phyloP scores from a whole-genome alignment of 2,329 filamentous ascomycete species.

The Esteya vermicola region DNA sequence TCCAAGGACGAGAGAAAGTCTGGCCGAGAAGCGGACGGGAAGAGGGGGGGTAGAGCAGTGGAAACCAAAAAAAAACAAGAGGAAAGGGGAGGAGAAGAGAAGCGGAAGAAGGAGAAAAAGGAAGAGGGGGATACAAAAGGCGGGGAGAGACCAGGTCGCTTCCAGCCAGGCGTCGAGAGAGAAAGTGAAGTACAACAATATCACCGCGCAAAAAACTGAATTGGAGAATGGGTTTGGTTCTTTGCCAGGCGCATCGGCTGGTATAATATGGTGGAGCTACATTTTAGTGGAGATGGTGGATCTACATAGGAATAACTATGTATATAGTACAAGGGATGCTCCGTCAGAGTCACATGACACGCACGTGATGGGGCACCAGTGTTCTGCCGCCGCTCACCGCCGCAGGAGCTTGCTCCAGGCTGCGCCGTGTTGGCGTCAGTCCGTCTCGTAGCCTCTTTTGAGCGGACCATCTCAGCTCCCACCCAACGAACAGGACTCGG shows the following conservation, averaged over 20 bases:
- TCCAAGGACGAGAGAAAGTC: too few relatives aligned
- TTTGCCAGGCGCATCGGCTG: too few relatives aligned
- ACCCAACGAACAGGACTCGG: neutral
- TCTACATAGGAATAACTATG: neutral
- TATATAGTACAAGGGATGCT: neutral
- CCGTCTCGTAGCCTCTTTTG: too few relatives aligned
- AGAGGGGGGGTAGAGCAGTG: neutral
- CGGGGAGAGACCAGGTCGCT: too few relatives aligned
- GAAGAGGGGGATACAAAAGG: neutral
- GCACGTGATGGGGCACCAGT: slow-evolving; percentile 6
- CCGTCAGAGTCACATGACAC: too few relatives aligned
- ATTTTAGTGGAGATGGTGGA: too few relatives aligned
- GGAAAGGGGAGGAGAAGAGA: neutral
- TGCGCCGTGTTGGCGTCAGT: slow-evolving; percentile 19
- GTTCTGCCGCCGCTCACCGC: slow-evolving; percentile 11
- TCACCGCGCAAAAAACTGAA: too few relatives aligned
- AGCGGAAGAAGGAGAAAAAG: neutral
- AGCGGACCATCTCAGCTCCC: too few relatives aligned
- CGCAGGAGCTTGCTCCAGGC: slow-evolving; percentile 14
- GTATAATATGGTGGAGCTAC: too few relatives aligned
- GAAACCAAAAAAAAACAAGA: neutral
- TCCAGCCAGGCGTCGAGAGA: too few relatives aligned
- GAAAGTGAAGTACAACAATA: too few relatives aligned
- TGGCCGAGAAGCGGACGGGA: too few relatives aligned
- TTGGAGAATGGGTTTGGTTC: neutral